phyloP scores from a whole-genome alignment of 495 filamentous ascomycete species.

The Penicillium steckii region DNA sequence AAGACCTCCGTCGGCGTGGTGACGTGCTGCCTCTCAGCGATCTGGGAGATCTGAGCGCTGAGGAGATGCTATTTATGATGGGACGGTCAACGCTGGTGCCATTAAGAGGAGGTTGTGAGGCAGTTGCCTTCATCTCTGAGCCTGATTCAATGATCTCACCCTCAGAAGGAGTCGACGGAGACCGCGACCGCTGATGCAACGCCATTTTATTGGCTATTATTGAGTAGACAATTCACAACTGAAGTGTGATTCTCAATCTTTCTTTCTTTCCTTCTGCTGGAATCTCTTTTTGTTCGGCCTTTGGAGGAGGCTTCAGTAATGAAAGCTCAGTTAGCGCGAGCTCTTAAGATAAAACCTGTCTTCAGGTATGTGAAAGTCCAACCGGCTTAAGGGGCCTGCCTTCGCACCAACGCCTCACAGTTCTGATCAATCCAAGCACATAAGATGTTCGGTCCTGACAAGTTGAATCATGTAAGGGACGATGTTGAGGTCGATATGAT shows the following conservation, averaged over 20 bases:
- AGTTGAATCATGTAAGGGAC: background rate
- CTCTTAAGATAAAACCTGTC: conserved; percentile 28
- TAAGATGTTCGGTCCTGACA: conserved; percentile 7
- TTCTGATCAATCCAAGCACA: conserved; percentile 23
- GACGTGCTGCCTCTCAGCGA: conserved; percentile 37
- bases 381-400: conserved; percentile 45
- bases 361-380: conserved; percentile 44
- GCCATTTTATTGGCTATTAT: conserved; percentile 2
- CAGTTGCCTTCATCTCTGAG: conserved; percentile 68
- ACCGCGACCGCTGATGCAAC: conserved; percentile 46
- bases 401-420: conserved; percentile 32
- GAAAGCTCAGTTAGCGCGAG: conserved; percentile 25
- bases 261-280: background rate
- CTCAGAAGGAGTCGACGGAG: conserved; percentile 59
- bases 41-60: conserved; percentile 52
- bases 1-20: conserved; percentile 41
- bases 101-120: conserved; percentile 73
- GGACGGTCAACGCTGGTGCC: conserved; percentile 75
- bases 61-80: conserved; percentile 54
- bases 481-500: conserved; percentile 3
- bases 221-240: background rate
- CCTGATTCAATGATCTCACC: conserved; percentile 84
- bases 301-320: conserved; percentile 26
- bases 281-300: conserved; percentile 16
- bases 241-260: background rate